Base-by-base conservation (phyloP, 1,284 basidiomycete genomes). In the Marasmius fiardii region DNA sequence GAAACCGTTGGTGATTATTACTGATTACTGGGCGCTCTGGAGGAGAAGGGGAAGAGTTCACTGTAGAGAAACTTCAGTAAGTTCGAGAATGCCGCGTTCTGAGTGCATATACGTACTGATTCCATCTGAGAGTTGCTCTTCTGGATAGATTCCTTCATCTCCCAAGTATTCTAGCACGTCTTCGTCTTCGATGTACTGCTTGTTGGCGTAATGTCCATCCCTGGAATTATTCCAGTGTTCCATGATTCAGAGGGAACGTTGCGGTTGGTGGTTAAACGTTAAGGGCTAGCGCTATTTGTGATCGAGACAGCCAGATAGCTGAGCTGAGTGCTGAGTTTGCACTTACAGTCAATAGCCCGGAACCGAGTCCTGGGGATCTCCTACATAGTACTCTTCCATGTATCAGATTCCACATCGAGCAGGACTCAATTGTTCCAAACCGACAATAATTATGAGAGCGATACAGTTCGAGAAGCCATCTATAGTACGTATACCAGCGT, bases 81-180 rank as follows among this genome's bases (percentile, higher is more conserved):
- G 54, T 43, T 58, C 45, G 37, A 33, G 18, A 41, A 28, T 16
- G 34, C 54, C 23, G 53, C 33, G 58, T 31, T 31, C n/a, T n/a
- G n/a, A n/a, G n/a, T 68, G 79, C 80, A 83, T 79, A 81, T 67
- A 82, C 66, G 62, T 68, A 82, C 83, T 69, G 59, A 72, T 72
- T 35, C 73, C 70, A 39, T 73, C 71, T 26, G 47, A 49, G n/a
- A 12, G 18, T 18, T 26, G 23, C 16, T 31, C 28, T 49, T 26
- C 47, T 33, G 5, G 26, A 18, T 49, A 14, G 8, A 18, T 31
- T 26, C 18, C 18, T 8, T 49, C 47, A 8, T 49, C 47, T 6
- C 31, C 47, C 26, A 28, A n/a, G 28, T 49, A 49, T n/a, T 49
- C 24, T 12, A 26, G 26, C 47, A 49, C 33, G 20, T 49, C 26